phyloP scores from a whole-genome alignment of 352 stramenopile species.

The Phytophthora foliorum region DNA sequence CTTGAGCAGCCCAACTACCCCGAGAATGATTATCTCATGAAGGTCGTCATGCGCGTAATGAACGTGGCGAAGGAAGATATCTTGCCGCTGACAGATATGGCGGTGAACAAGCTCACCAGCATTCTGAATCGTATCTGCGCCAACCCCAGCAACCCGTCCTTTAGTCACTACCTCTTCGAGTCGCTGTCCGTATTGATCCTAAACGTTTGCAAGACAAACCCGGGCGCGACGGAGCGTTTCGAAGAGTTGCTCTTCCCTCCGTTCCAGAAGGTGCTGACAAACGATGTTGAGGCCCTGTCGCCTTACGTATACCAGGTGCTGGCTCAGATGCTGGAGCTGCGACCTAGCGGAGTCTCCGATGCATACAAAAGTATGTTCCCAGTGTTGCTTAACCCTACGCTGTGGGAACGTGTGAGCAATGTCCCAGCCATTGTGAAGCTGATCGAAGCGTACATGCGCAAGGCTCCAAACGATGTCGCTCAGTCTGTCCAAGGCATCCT shows the following conservation, averaged over 20 bases:
- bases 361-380: constrained; percentile 97
- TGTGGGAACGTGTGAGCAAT: constrained; percentile 98
- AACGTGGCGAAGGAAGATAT: constrained; percentile 94
- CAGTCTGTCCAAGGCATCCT: constrained; percentile 89
- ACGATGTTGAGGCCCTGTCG: constrained; percentile 95
- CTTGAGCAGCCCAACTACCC: constrained; percentile 94
- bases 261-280: constrained; percentile 97
- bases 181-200: constrained; percentile 97
- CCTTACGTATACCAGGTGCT: constrained; percentile 99
- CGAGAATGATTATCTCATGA: constrained; percentile 99
- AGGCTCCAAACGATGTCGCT: constrained; percentile 92
- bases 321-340: constrained; percentile 97
- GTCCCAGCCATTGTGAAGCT: constrained; percentile 97
- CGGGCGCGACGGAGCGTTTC: constrained; percentile 87
- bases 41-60: constrained; percentile 97
- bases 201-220: constrained; percentile 92
- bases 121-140: constrained; percentile 96
- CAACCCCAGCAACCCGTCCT: constrained; percentile 99
- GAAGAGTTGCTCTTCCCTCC: constrained; percentile 97
- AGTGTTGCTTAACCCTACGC: constrained; percentile 92
- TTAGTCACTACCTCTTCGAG: constrained; percentile 99
- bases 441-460: constrained; percentile 97
- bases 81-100: constrained; percentile 92
- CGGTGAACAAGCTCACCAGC: constrained; percentile 96
- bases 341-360: constrained; percentile 86